Evolutionary conservation across 345 rosid species (phyloP).

Genomic region (Camelina neglecta): DNA sequence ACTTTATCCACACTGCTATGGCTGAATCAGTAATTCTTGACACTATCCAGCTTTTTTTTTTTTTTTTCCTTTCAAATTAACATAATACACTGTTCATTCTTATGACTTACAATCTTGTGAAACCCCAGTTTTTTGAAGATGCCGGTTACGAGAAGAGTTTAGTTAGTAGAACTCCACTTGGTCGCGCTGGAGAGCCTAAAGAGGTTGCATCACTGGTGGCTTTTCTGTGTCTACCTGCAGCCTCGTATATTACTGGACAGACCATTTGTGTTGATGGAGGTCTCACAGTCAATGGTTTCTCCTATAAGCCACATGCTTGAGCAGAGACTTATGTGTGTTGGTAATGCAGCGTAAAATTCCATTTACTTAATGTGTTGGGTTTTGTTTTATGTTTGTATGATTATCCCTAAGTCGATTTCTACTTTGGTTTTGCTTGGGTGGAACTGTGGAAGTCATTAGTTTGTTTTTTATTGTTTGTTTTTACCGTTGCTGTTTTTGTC

Average conservation of each 20-base stretch:
- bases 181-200: slow-evolving; percentile 12
- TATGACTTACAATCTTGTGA: neutral
- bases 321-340: neutral
- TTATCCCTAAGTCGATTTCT: neutral
- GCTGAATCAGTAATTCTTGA: neutral
- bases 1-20: neutral
- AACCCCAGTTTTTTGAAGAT: neutral
- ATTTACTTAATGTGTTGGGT: neutral
- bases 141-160: neutral
- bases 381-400: neutral
- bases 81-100: neutral
- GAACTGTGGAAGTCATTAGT: neutral
- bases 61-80: neutral
- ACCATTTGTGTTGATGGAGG: slow-evolving; percentile 41
- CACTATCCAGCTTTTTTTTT: neutral
- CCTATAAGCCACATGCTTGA: slow-evolving; percentile 23
- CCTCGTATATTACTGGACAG: slow-evolving; percentile 36
- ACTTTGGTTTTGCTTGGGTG: neutral
- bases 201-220: slow-evolving; percentile 34
- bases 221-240: slow-evolving; percentile 24
- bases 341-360: neutral
- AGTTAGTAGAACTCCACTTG: slow-evolving; percentile 26
- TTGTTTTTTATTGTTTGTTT: too few species aligned
- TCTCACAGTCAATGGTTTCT: slow-evolving; percentile 23
- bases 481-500: neutral